Evolutionary conservation across 495 filamentous ascomycete species (phyloP).

Genomic region (Pseudoneurospora amorphoporcata): DNA sequence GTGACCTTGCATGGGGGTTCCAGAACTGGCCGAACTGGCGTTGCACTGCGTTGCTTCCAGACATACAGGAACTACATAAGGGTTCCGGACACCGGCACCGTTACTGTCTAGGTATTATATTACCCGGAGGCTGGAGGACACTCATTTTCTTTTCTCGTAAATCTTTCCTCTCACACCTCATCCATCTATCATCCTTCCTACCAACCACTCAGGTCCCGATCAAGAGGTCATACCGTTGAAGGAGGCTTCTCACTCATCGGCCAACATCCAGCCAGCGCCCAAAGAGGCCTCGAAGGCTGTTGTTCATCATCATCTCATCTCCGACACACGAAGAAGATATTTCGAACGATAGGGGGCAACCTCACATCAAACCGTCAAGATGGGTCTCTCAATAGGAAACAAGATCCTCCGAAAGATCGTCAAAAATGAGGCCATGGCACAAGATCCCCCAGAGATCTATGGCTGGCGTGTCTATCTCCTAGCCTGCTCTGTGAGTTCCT

Average conservation of each 20-base stretch:
- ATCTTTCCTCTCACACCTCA: background rate
- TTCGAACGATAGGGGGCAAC: background rate
- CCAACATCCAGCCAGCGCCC: background rate
- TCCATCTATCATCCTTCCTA: background rate
- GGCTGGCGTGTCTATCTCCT: constrained; percentile 65
- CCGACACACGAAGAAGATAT: background rate
- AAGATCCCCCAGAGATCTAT: constrained; percentile 66
- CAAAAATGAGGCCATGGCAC: constrained; percentile 70
- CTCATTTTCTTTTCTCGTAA: background rate
- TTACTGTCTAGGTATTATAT: background rate
- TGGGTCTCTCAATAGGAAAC: constrained; percentile 10
- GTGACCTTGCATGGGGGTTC: background rate
- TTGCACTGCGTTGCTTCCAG: background rate
- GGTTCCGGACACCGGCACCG: background rate
- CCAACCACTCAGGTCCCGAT: background rate
- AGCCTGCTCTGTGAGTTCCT: constrained; percentile 50
- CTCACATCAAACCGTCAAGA: constrained; percentile 9
- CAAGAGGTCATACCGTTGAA: background rate
- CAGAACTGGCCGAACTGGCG: background rate
- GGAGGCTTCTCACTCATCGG: background rate
- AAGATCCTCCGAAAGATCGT: constrained; percentile 53
- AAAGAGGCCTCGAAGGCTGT: background rate
- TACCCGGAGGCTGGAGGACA: background rate
- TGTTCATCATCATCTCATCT: background rate
- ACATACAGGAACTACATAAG: background rate